Percentiles rank a stretch among this genome's conserved stretches.
These are phyloP conservation scores for Talaromyces sp. DNA, from an alignment of 2,329 filamentous ascomycete genomes.

Conservation along the genomic window DNA sequence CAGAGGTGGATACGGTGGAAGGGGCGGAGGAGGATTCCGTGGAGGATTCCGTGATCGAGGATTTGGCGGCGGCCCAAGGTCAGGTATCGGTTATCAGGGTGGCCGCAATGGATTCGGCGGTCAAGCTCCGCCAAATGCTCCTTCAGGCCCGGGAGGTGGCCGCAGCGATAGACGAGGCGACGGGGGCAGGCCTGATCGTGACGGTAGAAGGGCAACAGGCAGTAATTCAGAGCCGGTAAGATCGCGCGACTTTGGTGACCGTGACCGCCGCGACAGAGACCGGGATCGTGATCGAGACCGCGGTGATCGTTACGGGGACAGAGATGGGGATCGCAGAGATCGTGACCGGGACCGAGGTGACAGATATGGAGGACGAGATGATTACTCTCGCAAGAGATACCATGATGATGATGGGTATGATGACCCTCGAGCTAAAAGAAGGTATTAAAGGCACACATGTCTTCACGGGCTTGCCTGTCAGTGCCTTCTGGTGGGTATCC, in stretches of 20 bases:
- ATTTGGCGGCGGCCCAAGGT: conserved; percentile 41
- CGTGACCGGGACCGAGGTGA: conserved; percentile 51
- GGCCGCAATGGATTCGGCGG: conserved; percentile 48
- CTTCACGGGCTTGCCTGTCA: conserved; percentile 4
- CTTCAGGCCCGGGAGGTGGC: conserved; percentile 51
- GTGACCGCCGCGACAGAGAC: conserved; percentile 16
- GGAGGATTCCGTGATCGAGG: conserved; percentile 49
- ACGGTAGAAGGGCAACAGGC: conserved; percentile 56
- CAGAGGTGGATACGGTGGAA: conserved; percentile 48
- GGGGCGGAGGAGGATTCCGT: conserved; percentile 45
- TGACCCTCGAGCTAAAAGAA: conserved; percentile 59
- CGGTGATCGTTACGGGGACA: conserved; percentile 53
- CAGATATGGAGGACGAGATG: conserved; percentile 46
- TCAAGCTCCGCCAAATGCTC: conserved; percentile 45
- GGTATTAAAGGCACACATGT: conserved; percentile 43
- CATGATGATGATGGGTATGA: conserved; percentile 78
- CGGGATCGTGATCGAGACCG: conserved; percentile 30
- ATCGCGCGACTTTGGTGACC: conserved; percentile 54
- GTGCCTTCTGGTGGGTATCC: conserved; percentile 42
- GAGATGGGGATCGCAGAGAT: conserved; percentile 54
- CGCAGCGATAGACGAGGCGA: conserved; percentile 32
- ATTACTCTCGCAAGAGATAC: conserved; percentile 58
- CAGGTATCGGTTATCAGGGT: conserved; percentile 54
- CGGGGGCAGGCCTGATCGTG: conserved; percentile 44
- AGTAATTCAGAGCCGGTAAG: conserved; percentile 83